phyloP scores from a whole-genome alignment of 306 rosid species.

The Calophaca sinica region DNA sequence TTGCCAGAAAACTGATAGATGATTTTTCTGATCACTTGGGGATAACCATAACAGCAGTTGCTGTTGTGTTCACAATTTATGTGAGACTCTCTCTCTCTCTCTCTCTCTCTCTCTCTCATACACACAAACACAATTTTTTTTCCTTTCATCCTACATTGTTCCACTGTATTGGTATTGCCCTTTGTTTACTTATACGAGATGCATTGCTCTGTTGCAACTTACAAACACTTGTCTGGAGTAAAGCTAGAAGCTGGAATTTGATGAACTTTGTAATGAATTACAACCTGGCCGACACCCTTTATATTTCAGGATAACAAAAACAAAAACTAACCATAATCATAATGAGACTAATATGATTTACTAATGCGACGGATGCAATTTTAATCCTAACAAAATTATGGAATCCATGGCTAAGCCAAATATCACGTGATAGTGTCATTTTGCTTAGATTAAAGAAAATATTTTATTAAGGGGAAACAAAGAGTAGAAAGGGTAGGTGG shows the following conservation, averaged over 20 bases:
- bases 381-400: no score
- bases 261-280: conserved; percentile 4
- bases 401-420: no score
- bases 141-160: conserved; percentile 17
- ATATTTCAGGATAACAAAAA: not conserved
- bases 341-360: no score
- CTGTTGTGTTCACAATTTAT: conserved; percentile 72
- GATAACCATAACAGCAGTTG: conserved; percentile 60
- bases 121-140: not conserved
- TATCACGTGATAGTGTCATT: not conserved
- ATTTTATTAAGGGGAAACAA: not conserved
- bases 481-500: conserved; percentile 1
- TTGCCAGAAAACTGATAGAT: conserved; percentile 83
- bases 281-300: not conserved
- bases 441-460: not conserved
- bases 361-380: no score
- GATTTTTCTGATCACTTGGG: conserved; percentile 79
- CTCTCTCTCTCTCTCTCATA: conserved; percentile 10
- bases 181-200: conserved; percentile 25
- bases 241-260: conserved; percentile 15
- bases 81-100: conserved; percentile 60
- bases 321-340: not conserved
- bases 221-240: not conserved
- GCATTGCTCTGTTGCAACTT: conserved; percentile 2
- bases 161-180: conserved; percentile 13